Base-by-base conservation (phyloP, 345 rosid species). In the Ceriops tagal region DNA sequence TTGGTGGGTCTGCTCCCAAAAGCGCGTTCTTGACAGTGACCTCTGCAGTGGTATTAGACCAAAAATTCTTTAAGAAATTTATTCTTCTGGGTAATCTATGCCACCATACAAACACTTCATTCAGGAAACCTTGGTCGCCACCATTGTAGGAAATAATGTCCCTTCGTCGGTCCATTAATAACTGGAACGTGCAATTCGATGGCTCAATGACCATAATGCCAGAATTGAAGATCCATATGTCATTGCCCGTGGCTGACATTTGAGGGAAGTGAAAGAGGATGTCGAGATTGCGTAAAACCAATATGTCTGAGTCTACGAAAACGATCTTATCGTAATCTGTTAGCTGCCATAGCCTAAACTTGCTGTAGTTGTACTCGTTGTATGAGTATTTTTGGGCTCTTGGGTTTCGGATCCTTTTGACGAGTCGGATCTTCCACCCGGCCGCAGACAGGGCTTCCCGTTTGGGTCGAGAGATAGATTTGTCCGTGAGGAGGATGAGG, bases 191-290 rank as follows among this genome's bases (percentile, higher is more conserved):
- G 78, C 99, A 95, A 19, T 89, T 92, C 20, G 98, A 92, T 13
- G 99, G 99, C 82, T 95, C 96, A 24, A 95, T 79, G 60, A 95
- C 96, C 99, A 95, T 95, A 22, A 95, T 73, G 1, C 98, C 98
- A 0, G 99, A 95, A 64, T 95, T 95, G 66, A 90, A 95, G 65
- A 90, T 84, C 88, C 89, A 88, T 9, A 83, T 77, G 71, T 92
- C 99, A 75, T 95, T 95, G 20, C 99, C 99, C 0, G 87, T 86
- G 6, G 99, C 99, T 0, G 98, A 79, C 84, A 95, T 87, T 59
- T 92, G 89, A 20, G 99, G 98, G 67, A 92, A 92, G 43, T 85
- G 82, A 75, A 90, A 92, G 55, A 92, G 89, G 43, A 90, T 53
- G 60, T 92, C 99, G n/a, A 95, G 89, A 66, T 80, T 95, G 22